These are phyloP conservation scores for Camellia sinensis DNA, from an alignment of 148 eudicot species.

Conservation along the genomic window DNA sequence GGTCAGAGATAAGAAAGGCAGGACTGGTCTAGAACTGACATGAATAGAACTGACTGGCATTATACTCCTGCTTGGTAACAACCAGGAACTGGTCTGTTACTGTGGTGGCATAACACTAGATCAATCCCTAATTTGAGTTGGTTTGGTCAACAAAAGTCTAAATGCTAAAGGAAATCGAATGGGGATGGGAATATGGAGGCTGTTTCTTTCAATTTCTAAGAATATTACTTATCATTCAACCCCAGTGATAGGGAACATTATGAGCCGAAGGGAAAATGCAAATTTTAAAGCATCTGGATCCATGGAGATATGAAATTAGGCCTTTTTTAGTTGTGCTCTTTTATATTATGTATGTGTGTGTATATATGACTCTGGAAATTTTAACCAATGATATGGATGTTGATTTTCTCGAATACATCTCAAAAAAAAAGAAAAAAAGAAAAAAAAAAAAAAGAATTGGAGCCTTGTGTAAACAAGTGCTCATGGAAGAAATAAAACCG, in stretches of 20 bases:
- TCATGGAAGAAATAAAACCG: no score
- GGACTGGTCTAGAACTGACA: background rate
- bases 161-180: background rate
- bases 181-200: background rate
- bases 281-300: background rate
- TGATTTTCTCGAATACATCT: no score
- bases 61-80: background rate
- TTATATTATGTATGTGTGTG: background rate
- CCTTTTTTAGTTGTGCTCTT: no score
- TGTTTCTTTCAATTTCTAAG: no score
- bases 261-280: background rate
- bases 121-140: constrained; percentile 33
- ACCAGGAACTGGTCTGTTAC: constrained; percentile 8
- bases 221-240: no score
- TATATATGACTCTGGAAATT: no score
- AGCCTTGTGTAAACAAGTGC: no score
- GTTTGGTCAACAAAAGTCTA: constrained; percentile 21
- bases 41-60: constrained; percentile 37
- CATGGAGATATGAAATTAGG: background rate
- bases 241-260: no score
- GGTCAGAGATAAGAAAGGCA: background rate
- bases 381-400: no score
- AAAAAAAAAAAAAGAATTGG: no score
- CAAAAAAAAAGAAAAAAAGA: no score
- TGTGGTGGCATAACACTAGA: constrained; percentile 10